Conservation (phyloP, 257 asterid genomes). For the Scutellaria galericulata region DNA sequence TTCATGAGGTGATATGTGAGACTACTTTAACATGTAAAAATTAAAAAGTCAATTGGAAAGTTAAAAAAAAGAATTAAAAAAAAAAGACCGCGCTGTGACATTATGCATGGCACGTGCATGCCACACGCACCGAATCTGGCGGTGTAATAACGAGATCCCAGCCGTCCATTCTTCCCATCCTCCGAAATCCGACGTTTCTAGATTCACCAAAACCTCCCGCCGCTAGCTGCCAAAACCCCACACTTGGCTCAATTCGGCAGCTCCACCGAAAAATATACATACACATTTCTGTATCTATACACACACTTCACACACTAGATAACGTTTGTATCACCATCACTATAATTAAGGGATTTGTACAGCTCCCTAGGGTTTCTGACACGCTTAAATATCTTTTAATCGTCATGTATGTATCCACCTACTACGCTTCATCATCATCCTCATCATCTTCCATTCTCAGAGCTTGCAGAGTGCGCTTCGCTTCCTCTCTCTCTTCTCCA, state of each 20-base stretch:
- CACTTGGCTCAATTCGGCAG: not conserved
- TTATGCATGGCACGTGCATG: too few species aligned
- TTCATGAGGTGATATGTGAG: too few species aligned
- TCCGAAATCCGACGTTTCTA: not conserved
- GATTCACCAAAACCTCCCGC: not conserved
- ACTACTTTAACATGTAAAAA: too few species aligned
- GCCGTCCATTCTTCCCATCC: not conserved
- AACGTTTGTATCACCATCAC: too few species aligned
- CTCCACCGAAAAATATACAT: not conserved
- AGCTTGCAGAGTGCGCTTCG: slow-evolving; percentile 53
- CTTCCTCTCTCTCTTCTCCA: slow-evolving; percentile 48
- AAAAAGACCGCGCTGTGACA: too few species aligned
- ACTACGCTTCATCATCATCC: slow-evolving; percentile 47
- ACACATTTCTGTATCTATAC: slow-evolving; percentile 29
- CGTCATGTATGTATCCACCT: slow-evolving; percentile 57
- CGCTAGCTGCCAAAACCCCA: not conserved
- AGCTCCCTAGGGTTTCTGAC: slow-evolving; percentile 31
- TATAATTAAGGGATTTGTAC: not conserved
- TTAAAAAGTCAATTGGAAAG: too few species aligned
- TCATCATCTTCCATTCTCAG: slow-evolving; percentile 49
- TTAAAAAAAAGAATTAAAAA: too few species aligned
- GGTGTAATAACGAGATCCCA: too few species aligned
- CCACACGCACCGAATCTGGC: too few species aligned
- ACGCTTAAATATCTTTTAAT: slow-evolving; percentile 21
- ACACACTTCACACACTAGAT: not conserved